Evolutionary conservation across 2,329 filamentous ascomycete genomes (phyloP).

Genomic region (Xylariaceae sp.): DNA sequence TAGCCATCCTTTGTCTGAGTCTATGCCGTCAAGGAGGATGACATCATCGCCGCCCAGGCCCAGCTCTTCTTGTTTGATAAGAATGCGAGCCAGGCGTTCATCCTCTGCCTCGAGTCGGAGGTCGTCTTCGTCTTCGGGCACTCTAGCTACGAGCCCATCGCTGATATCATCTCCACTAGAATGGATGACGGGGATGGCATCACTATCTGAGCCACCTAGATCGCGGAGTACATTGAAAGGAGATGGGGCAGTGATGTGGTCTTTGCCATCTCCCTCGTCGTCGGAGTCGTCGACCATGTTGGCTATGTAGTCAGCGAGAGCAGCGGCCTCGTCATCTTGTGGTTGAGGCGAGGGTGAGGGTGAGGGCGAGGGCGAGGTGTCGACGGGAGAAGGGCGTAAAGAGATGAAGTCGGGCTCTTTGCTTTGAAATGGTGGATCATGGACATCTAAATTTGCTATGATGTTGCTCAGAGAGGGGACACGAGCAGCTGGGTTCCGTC

Average conservation of each 20-base stretch:
- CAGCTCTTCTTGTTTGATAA: slow-evolving; percentile 60
- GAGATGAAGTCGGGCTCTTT: slow-evolving; percentile 21
- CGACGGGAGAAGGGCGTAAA: slow-evolving; percentile 16
- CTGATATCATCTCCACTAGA: slow-evolving; percentile 26
- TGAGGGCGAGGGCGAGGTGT: slow-evolving; percentile 13
- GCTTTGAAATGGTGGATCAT: slow-evolving; percentile 31
- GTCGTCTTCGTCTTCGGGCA: slow-evolving; percentile 38
- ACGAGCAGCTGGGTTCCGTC: slow-evolving; percentile 38
- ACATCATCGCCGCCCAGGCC: slow-evolving; percentile 58
- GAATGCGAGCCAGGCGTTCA: slow-evolving; percentile 56
- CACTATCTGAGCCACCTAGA: slow-evolving; percentile 42
- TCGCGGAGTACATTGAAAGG: slow-evolving; percentile 34
- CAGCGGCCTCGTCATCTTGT: slow-evolving; percentile 47
- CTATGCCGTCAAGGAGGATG: slow-evolving; percentile 50
- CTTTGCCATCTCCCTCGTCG: slow-evolving; percentile 24
- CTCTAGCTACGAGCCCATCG: slow-evolving; percentile 32
- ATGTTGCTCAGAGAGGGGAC: slow-evolving; percentile 25
- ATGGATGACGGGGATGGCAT: slow-evolving; percentile 28
- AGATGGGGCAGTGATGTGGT: too few relatives aligned
- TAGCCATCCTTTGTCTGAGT: slow-evolving; percentile 33
- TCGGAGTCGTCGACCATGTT: slow-evolving; percentile 50
- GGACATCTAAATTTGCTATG: slow-evolving; percentile 12
- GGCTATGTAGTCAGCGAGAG: slow-evolving; percentile 66
- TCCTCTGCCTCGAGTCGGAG: slow-evolving; percentile 44
- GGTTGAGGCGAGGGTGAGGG: slow-evolving; percentile 1